These are phyloP conservation scores for Botrytis elliptica DNA, from an alignment of 2,329 filamentous ascomycete genomes.

Conservation along the genomic window DNA sequence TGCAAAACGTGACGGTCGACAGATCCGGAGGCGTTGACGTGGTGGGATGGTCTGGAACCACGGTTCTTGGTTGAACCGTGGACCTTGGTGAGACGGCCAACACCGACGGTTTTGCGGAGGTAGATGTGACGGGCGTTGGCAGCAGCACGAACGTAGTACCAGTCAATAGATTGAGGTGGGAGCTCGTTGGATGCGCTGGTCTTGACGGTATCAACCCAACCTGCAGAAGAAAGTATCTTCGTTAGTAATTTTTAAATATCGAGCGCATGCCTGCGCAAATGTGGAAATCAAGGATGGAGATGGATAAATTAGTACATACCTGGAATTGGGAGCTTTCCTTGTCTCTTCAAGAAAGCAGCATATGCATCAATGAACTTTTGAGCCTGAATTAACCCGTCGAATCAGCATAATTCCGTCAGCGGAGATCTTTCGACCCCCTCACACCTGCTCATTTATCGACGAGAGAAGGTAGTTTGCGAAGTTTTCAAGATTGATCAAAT, in stretches of 20 bases:
- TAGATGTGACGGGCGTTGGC: constrained; percentile 98
- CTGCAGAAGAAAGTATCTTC: constrained; percentile 46
- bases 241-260: constrained; percentile 15
- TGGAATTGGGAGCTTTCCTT: constrained; percentile 89
- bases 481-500: constrained; percentile 26
- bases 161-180: constrained; percentile 96
- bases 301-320: constrained; percentile 54
- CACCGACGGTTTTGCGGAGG: constrained; percentile 98
- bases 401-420: constrained; percentile 74
- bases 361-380: constrained; percentile 89
- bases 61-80: constrained; percentile 98
- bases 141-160: constrained; percentile 89
- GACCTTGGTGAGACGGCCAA: constrained; percentile 93
- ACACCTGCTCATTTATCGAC: constrained; percentile 58
- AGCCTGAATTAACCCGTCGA: constrained; percentile 55
- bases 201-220: constrained; percentile 99
- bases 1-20: constrained; percentile 98
- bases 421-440: constrained; percentile 71
- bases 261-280: background rate
- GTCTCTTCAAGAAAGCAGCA: constrained; percentile 86
- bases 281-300: background rate
- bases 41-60: constrained; percentile 83
- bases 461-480: constrained; percentile 26
- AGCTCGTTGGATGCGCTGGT: constrained; percentile 95
- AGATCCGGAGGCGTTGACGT: constrained; percentile 91